Percentiles rank a stretch among this genome's conserved stretches.
Evolutionary conservation across 2,329 filamentous ascomycete genomes (phyloP).

Genomic region (Xylaria sp.): DNA sequence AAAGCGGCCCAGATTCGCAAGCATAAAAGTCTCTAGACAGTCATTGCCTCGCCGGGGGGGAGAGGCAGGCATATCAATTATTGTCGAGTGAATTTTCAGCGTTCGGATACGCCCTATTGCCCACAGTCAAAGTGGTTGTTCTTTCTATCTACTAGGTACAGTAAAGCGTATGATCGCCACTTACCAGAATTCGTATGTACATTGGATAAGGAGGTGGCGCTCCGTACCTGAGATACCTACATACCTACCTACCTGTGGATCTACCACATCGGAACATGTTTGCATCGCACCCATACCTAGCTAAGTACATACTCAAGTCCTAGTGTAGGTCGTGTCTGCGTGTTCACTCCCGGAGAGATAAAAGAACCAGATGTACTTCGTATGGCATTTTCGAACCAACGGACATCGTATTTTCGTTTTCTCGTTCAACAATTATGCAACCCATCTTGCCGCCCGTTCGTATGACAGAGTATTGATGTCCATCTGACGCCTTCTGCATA

Average conservation of each 20-base stretch:
- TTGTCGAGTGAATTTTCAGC: no score
- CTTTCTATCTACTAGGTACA: background rate
- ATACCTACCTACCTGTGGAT: no score
- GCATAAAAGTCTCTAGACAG: background rate
- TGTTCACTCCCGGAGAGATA: background rate
- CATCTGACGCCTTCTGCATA: background rate
- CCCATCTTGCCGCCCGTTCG: background rate
- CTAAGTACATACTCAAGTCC: background rate
- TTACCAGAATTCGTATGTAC: no score
- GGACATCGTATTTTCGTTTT: background rate
- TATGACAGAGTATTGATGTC: background rate
- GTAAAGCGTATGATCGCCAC: background rate
- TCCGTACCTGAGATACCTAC: no score
- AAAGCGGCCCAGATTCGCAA: background rate
- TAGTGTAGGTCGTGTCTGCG: background rate
- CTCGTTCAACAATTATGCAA: background rate
- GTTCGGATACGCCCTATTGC: background rate
- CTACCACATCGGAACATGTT: no score
- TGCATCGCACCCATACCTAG: no score
- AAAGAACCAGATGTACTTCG: background rate
- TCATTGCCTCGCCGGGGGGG: background rate
- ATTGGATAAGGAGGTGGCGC: no score
- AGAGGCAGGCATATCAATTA: no score
- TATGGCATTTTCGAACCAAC: background rate
- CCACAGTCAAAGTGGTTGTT: background rate